Evolutionary conservation across 805 yeast species (phyloP), one percentile per base, ranked within the genome.

Genomic region (Candida patagonica): DNA sequence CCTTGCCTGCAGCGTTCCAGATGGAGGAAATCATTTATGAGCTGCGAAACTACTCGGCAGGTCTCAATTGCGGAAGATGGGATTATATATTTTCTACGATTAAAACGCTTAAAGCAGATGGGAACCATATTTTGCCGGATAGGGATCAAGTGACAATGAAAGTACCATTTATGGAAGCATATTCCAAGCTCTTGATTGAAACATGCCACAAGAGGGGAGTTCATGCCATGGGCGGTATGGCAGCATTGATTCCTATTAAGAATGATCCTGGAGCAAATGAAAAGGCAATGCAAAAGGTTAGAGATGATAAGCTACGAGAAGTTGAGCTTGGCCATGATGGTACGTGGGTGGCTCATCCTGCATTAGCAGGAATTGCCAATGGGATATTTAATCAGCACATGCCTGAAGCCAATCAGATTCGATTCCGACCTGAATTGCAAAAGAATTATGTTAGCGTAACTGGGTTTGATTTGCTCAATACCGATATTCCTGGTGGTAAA

Each of bases 171-270:
- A 78, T 78, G 84, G 63, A 72, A 22, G 64, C 78, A n/a, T 78
- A 78, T 53, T 82, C 76, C 45, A 71, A 72, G 51, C 64, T 74
- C 44, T 66, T 78, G 55, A 77, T 78, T 49, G 63, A 76, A 61
- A 76, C 81, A 36, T 73, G 80, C 55, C 84, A 78, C 63, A 68
- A 68, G 61, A 70, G 84, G 49, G 77, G 76, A 48, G 83, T 78
- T 23, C 81, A 77, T 53, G 84, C 84, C 30, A 74, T 77, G 71
- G 84, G 84, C 38, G 84, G 84, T 42, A 77, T 77, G 84, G 83
- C 83, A 40, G 84, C 83, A 7, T 80, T 74, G 60, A 77, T 77
- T 51, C 83, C 83, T 30, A 76, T 77, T 62, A 77, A 77, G 65
- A 65, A 66, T 37, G 81, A 77, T 50, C 65, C 65, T 31, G 70